Percentiles rank a stretch among this genome's conserved stretches.
Conservation (phyloP, 2,329 filamentous ascomycete species). For the Penicillium polonicum region DNA sequence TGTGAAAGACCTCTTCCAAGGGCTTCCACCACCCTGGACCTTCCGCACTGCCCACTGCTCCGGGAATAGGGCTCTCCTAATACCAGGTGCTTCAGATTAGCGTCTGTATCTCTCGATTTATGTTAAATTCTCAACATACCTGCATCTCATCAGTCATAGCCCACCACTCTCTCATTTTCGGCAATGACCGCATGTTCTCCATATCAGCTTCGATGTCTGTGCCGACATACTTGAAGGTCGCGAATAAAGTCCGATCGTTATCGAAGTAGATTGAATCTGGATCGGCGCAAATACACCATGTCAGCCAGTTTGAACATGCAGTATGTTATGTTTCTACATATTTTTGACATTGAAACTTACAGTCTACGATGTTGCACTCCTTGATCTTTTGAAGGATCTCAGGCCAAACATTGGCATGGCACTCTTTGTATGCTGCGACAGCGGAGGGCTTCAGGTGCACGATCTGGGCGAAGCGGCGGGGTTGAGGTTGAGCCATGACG, state of each 20-base stretch:
- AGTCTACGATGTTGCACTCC: slow-evolving; percentile 72
- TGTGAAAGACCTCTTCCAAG: slow-evolving; percentile 38
- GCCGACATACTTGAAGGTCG: slow-evolving; percentile 76
- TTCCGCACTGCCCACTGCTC: slow-evolving; percentile 34
- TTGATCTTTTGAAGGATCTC: slow-evolving; percentile 74
- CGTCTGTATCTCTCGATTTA: not conserved
- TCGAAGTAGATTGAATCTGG: slow-evolving; percentile 70
- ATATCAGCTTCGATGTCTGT: slow-evolving; percentile 71
- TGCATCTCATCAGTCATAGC: slow-evolving; percentile 75
- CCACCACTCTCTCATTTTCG: slow-evolving; percentile 77
- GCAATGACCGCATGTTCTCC: slow-evolving; percentile 70
- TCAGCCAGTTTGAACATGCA: not conserved
- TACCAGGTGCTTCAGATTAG: slow-evolving; percentile 2
- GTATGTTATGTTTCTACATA: too few species aligned
- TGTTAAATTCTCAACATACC: slow-evolving; percentile 32
- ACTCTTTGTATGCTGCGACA: slow-evolving; percentile 69
- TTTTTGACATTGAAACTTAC: slow-evolving; percentile 42
- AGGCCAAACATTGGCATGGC: slow-evolving; percentile 73
- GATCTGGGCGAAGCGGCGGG: slow-evolving; percentile 64
- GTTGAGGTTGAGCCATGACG: slow-evolving; percentile 20
- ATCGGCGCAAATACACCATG: not conserved
- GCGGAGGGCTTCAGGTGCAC: slow-evolving; percentile 68
- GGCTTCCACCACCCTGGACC: slow-evolving; percentile 40
- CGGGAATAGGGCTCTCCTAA: slow-evolving; percentile 34
- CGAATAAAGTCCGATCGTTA: slow-evolving; percentile 68